Base-by-base conservation (phyloP, 2,329 filamentous ascomycete genomes). In the Pleurostoma richardsiae region DNA sequence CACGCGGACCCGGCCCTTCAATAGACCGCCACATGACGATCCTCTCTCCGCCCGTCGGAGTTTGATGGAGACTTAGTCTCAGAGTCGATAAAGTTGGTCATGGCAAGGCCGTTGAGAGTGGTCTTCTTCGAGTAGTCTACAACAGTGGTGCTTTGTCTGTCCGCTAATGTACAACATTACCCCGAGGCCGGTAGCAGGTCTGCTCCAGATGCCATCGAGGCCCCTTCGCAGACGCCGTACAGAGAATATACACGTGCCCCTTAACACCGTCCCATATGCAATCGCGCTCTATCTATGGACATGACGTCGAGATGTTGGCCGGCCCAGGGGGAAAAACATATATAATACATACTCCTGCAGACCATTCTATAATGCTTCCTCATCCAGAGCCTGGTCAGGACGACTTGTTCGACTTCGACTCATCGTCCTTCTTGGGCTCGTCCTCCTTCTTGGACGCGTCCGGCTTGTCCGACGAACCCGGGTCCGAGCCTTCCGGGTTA, bases 401-500 rank as follows among this genome's bases (percentile, higher is more conserved):
- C 8, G 33, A 8, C 33, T 36, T 36, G 8, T 36, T 36, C 8
- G 33, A n/a, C 33, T 36, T 19, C 19, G 19, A 19, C 19, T 19
- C 19, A 19, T 19, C 33, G n/a, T 48, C 47, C 11, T 57, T 46
- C 27, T 60, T 58, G 28, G 45, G 41, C 40, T 56, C 46, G 26
- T 52, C 46, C 43, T 59, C 52, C 36, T 52, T 38, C 28, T 53
- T 42, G 52, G 54, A 43, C 46, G 33, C 33, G 5, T 50, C 41
- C 6, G 43, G n/a, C 28, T 43, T 47, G 7, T 38, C 31, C 1
- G 42, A 40, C n/a, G 33, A 30, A 56, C 30, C 44, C 42, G 26
- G 59, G 29, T 31, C 48, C 19, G 62, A 52, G 27, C 54, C 54
- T 7, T 63, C 61, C 4, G 56, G 48, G 26, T 65, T 57, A 49